phyloP scores from a whole-genome alignment of 164 flowering plant genomes.

The Vitis riparia region DNA sequence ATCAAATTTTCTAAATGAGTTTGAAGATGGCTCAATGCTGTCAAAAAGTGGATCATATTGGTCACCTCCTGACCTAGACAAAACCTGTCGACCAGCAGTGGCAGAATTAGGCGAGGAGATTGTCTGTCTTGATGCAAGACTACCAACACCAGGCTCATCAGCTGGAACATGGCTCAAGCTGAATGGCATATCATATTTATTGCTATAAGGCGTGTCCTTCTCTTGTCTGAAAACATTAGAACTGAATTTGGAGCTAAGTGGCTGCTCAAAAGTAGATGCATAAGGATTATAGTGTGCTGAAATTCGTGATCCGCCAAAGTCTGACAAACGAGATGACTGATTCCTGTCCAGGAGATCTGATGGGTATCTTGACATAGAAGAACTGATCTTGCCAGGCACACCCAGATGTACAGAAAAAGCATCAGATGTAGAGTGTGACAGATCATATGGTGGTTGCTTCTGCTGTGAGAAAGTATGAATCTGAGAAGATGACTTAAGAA shows the following conservation, averaged over 20 bases:
- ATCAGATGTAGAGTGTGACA: constrained; percentile 23
- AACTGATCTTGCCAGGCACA: constrained; percentile 25
- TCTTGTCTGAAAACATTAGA: constrained; percentile 36
- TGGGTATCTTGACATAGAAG: constrained; percentile 25
- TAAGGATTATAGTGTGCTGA: constrained; percentile 61
- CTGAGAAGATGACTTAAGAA: constrained; percentile 23
- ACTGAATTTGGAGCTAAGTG: constrained; percentile 44
- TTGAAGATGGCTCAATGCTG: constrained; percentile 71
- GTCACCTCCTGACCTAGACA: constrained; percentile 44
- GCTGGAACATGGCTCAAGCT: constrained; percentile 28
- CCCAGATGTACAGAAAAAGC: constrained; percentile 19
- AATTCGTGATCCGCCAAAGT: constrained; percentile 41
- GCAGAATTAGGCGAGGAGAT: constrained; percentile 36
- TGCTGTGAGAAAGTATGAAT: constrained; percentile 27
- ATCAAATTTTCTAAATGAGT: constrained; percentile 32
- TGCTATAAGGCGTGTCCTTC: constrained; percentile 23
- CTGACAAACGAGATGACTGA: constrained; percentile 28
- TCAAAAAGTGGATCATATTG: constrained; percentile 91
- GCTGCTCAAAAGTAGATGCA: constrained; percentile 73
- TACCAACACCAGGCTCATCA: constrained; percentile 25
- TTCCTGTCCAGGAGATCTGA: constrained; percentile 35
- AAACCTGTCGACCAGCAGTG: constrained; percentile 22
- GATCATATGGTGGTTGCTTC: constrained; percentile 26
- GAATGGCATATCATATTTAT: constrained; percentile 23
- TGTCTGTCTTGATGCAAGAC: constrained; percentile 28